Percentiles rank a stretch among this genome's conserved stretches.
Conservation (phyloP, 2,329 filamentous ascomycete genomes). For the Cucurbitaria berberidis region DNA sequence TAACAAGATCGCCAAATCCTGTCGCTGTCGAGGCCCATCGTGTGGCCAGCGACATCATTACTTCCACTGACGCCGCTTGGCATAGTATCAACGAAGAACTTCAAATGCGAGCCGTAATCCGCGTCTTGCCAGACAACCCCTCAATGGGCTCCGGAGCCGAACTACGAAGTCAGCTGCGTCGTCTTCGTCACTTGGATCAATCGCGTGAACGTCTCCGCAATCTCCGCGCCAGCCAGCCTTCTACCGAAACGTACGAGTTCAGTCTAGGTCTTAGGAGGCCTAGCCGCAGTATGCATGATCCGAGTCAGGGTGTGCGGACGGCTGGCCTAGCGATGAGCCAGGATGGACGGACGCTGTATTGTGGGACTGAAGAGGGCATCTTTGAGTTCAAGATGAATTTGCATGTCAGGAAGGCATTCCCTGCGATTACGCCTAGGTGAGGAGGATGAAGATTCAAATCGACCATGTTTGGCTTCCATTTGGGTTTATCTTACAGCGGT, state of each 20-base stretch:
- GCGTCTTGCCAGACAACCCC: no score
- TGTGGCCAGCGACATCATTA: slow-evolving; percentile 37
- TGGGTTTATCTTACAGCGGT: background rate
- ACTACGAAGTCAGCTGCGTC: slow-evolving; percentile 41
- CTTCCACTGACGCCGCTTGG: slow-evolving; percentile 53
- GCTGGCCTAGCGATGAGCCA: slow-evolving; percentile 57
- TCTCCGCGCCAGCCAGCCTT: slow-evolving; percentile 36
- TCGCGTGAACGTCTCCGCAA: slow-evolving; percentile 47
- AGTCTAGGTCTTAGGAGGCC: slow-evolving; percentile 31
- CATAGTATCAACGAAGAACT: slow-evolving; percentile 57
- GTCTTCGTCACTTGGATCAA: slow-evolving; percentile 45
- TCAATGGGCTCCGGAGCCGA: no score
- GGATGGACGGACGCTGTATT: slow-evolving; percentile 56
- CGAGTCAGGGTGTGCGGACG: slow-evolving; percentile 51
- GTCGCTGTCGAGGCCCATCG: slow-evolving; percentile 42
- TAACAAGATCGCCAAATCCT: slow-evolving; percentile 39
- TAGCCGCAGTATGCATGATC: slow-evolving; percentile 34
- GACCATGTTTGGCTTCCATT: background rate
- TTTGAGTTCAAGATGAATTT: slow-evolving; percentile 75
- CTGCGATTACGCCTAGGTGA: slow-evolving; percentile 49
- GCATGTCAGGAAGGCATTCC: slow-evolving; percentile 61
- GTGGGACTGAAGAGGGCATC: slow-evolving; percentile 70
- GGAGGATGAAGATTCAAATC: background rate
- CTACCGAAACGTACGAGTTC: slow-evolving; percentile 33
- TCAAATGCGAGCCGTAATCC: slow-evolving; percentile 32